phyloP scores from a whole-genome alignment of 2,329 filamentous ascomycete species.

The Curvularia sp. region DNA sequence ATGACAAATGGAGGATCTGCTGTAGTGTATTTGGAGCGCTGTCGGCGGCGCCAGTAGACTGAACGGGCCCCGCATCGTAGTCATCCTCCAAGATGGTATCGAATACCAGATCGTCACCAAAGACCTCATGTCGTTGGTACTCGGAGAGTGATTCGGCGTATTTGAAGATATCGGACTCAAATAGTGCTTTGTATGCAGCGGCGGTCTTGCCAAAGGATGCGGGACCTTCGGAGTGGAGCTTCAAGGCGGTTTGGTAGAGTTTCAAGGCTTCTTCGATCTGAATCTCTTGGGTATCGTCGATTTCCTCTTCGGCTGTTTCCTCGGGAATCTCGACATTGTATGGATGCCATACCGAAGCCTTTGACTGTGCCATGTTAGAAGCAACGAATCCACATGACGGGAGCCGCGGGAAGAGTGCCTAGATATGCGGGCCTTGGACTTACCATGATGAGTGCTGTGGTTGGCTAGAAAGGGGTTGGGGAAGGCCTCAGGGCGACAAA shows the following conservation, averaged over 20 bases:
- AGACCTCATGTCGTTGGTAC: slow-evolving; percentile 73
- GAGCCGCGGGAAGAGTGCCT: background rate
- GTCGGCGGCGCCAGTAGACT: slow-evolving; percentile 68
- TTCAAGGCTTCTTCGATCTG: slow-evolving; percentile 98
- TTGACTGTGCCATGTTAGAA: slow-evolving; percentile 39
- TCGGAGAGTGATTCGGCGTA: slow-evolving; percentile 88
- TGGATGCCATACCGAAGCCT: slow-evolving; percentile 70
- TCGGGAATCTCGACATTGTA: slow-evolving; percentile 96
- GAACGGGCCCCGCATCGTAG: slow-evolving; percentile 52
- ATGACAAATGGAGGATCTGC: slow-evolving; percentile 89
- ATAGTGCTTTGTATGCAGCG: slow-evolving; percentile 82
- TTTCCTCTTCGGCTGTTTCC: slow-evolving; percentile 84
- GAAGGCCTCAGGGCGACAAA: slow-evolving; percentile 10
- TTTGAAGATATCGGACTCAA: slow-evolving; percentile 91
- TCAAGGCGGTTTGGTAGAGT: slow-evolving; percentile 88
- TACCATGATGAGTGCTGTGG: slow-evolving; percentile 31
- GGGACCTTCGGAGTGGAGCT: slow-evolving; percentile 87
- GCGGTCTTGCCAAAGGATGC: slow-evolving; percentile 76
- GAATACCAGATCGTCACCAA: slow-evolving; percentile 54
- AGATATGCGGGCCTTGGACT: slow-evolving; percentile 10
- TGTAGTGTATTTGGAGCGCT: slow-evolving; percentile 80
- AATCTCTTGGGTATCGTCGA: slow-evolving; percentile 94
- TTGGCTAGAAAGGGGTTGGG: slow-evolving; percentile 13
- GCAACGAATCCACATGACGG: background rate
- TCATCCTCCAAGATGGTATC: slow-evolving; percentile 52